Base-by-base conservation (phyloP, 1,284 basidiomycete species). In the Fomitopsis schrenkii region DNA sequence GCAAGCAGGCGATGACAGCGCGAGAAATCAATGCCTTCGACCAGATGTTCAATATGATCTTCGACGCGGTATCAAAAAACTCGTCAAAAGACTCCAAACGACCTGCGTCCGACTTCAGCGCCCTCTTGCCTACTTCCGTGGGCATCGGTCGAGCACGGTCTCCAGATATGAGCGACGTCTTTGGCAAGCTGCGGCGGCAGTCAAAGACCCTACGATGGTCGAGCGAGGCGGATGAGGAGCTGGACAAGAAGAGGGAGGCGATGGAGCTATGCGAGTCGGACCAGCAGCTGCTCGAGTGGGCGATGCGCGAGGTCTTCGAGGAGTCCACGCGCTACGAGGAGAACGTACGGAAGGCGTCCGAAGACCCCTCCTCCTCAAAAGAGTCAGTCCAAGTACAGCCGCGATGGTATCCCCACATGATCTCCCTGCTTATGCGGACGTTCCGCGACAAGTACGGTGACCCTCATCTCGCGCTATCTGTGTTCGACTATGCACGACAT, bases 381-480 rank as follows among this genome's bases (percentile, higher is more conserved):
- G 59, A 67, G 30, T 75, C 77, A 14, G 41, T 54, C 0, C 73
- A 75, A 56, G 75, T 86, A 4, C 85, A 86, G 63, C 82, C 83
- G 3, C 79, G 82, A 0, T 78, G 84, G n/a, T 95, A 95, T 70
- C 87, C 91, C 0, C 80, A 87, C 64, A 76, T 93, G 35, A 79
- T 95, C 60, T 86, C 90, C 1, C 80, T 83, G 36, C 82, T 94
- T 55, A 92, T 96, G 83, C 79, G 77, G 30, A 80, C 84, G 5
- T 90, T 94, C 71, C 84, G 93, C 14, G 86, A 87, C 66, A 88
- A 85, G 57, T 94, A 91, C 73, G 75, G 76, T 35, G 87, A 94
- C 64, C 93, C 94, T 1, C 83, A 95, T 70, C 83, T 94, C 50
- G 86, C 94, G 1, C 81, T 96, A n/a, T 83, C 90, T 19, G 81